phyloP scores from a whole-genome alignment of 176 grass and related monocot species.

The Phoenix roebelenii region DNA sequence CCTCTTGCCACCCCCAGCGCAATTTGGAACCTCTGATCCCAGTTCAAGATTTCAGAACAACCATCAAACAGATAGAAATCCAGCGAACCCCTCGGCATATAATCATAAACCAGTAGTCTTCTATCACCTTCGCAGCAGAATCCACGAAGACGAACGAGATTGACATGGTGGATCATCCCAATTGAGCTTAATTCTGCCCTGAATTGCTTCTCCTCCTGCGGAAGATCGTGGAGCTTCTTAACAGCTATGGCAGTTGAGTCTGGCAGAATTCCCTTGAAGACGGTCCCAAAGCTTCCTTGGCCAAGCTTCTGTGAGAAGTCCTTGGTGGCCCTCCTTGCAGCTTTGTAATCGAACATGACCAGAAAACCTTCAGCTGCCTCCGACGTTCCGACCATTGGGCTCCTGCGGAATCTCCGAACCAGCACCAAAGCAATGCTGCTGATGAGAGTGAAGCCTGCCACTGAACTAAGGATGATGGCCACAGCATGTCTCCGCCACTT shows the following conservation, averaged over 20 bases:
- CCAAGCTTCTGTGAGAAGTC: constrained; percentile 31
- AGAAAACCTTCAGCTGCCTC: not conserved
- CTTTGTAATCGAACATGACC: not conserved
- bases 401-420: too few species aligned
- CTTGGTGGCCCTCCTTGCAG: constrained; percentile 17
- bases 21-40: constrained; percentile 22
- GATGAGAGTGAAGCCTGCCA: too few species aligned
- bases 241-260: constrained; percentile 10
- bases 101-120: constrained; percentile 20
- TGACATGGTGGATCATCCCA: constrained; percentile 36
- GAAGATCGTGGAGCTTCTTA: constrained; percentile 23
- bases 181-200: constrained; percentile 30
- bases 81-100: constrained; percentile 20
- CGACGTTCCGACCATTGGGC: not conserved
- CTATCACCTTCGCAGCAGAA: constrained; percentile 3
- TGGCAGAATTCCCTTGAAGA: constrained; percentile 28
- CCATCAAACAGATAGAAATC: constrained; percentile 14
- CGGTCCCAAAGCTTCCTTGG: constrained; percentile 30
- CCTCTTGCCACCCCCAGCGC: constrained; percentile 8
- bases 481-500: too few species aligned
- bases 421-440: too few species aligned
- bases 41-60: constrained; percentile 2
- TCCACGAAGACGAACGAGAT: constrained; percentile 25
- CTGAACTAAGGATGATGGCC: too few species aligned
- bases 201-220: constrained; percentile 31